Base-by-base conservation (phyloP, 228 moss, liverwort and hornwort genomes). In the Sphagnum fallax region DNA sequence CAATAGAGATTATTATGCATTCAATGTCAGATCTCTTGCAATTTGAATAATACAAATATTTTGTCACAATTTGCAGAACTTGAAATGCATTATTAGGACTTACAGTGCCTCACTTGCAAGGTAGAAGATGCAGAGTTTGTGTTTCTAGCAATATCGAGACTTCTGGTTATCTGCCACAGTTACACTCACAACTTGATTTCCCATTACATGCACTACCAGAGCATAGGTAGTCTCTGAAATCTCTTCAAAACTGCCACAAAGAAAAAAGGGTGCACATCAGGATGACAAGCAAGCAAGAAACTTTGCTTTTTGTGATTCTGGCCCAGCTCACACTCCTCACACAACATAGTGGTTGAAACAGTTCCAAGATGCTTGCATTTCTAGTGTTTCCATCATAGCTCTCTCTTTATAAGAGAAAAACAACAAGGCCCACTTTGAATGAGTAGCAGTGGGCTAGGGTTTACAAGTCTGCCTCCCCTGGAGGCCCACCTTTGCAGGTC, bases 181-280 rank as follows among this genome's bases (percentile, higher is more conserved):
- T 9, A 98, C 69, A 53, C 78, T 75, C 65, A 87, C 76, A 48
- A 71, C 76, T 47, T 81, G 50, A 4, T 79, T 80, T 9, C 76
- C 85, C 16, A 52, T 52, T 16, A 84, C 65, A 49, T 50, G 71
- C 47, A 97, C 82, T 64, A 91, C 91, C 62, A 91, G 62, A 64
- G 88, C 86, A 16, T 97, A 97, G 6, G 93, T 91, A 15, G 88
- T 88, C 74, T 90, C 90, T 1, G 97, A 80, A 47, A 93, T 60
- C 80, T 91, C 93, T 16, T 65, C 64, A 65, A 97, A 93, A 67
- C 96, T 97, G 84, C 79, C 32, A 78, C 64, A 60, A 67, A 55
- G 48, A 53, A 55, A 55, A 32, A 32, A 32, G 32, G 32, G 32
- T 32, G 2, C 32, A 32, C 32, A 32, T 32, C 32, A 32, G 32